phyloP scores from a whole-genome alignment of 2,329 filamentous ascomycete genomes.

The Aureobasidium zeae region DNA sequence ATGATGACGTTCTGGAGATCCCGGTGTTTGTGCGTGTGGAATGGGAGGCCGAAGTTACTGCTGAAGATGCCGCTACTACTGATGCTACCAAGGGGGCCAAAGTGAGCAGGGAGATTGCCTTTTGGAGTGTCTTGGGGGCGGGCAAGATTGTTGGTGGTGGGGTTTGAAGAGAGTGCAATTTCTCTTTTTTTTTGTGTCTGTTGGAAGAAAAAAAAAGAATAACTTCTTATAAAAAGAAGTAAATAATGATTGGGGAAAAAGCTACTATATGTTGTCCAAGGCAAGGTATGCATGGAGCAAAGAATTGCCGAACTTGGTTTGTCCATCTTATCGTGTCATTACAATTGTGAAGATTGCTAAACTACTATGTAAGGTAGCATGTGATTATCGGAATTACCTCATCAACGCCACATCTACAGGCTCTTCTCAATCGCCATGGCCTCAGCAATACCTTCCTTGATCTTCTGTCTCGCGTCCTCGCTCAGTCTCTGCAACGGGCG shows the following conservation, averaged over 20 bases:
- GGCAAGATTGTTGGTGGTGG: slow-evolving; percentile 67
- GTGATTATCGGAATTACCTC: too few relatives aligned
- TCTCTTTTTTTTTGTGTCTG: too few relatives aligned
- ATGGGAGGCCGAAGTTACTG: slow-evolving; percentile 65
- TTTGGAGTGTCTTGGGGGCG: slow-evolving; percentile 88
- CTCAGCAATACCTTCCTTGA: slow-evolving; percentile 25
- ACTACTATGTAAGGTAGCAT: too few relatives aligned
- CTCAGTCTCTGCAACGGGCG: slow-evolving; percentile 60
- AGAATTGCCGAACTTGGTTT: too few relatives aligned
- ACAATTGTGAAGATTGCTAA: too few relatives aligned
- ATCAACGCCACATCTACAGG: slow-evolving; percentile 20
- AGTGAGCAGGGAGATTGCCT: slow-evolving; percentile 81
- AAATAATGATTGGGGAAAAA: too few relatives aligned
- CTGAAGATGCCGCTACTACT: slow-evolving; percentile 41
- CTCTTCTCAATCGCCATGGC: slow-evolving; percentile 25
- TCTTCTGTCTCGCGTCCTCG: slow-evolving; percentile 34
- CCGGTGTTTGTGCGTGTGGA: slow-evolving; percentile 88
- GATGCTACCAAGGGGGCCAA: slow-evolving; percentile 47
- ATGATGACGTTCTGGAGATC: slow-evolving; percentile 69
- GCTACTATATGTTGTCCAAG: too few relatives aligned
- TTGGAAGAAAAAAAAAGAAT: too few relatives aligned
- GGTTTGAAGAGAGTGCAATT: too few relatives aligned
- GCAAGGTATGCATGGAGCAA: too few relatives aligned
- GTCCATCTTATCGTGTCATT: too few relatives aligned
- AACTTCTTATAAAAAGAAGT: too few relatives aligned